phyloP scores from a whole-genome alignment of 2,329 filamentous ascomycete genomes.

The Didymella segeticola region DNA sequence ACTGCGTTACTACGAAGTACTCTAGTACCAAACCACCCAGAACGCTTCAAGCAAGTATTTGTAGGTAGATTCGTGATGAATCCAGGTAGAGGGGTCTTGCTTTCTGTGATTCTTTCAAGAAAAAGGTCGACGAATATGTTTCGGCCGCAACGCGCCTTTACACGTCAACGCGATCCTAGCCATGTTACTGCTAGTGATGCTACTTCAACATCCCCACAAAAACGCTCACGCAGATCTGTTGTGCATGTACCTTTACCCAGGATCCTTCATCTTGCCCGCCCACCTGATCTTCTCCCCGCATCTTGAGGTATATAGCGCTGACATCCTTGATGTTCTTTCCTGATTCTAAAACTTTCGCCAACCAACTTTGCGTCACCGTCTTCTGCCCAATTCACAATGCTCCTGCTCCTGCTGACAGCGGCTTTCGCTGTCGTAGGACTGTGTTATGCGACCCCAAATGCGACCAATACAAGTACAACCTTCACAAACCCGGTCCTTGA shows the following conservation, averaged over 20 bases:
- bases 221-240: conserved; percentile 11
- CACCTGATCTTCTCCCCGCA: conserved; percentile 2
- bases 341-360: background rate
- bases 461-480: conserved; percentile 35
- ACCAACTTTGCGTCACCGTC: background rate
- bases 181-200: background rate
- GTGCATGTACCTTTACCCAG: conserved; percentile 6
- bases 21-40: background rate
- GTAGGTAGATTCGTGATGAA: background rate
- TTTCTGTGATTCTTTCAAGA: too few species aligned
- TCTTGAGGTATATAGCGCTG: conserved; percentile 7
- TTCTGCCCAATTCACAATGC: conserved; percentile 19
- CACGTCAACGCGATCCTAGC: background rate
- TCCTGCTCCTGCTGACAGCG: conserved; percentile 25
- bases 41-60: background rate
- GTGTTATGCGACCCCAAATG: conserved; percentile 21
- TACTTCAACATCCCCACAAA: conserved; percentile 2
- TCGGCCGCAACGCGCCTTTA: background rate
- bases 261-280: conserved; percentile 5
- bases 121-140: background rate
- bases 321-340: background rate
- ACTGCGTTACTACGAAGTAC: conserved; percentile 5
- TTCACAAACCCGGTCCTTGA: conserved; percentile 56
- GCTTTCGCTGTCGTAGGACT: conserved; percentile 25
- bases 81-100: too few species aligned